Evolutionary conservation across 352 stramenopile genomes (phyloP), one percentile per base, ranked within the genome.

Genomic region (Pythium aristosporum): DNA sequence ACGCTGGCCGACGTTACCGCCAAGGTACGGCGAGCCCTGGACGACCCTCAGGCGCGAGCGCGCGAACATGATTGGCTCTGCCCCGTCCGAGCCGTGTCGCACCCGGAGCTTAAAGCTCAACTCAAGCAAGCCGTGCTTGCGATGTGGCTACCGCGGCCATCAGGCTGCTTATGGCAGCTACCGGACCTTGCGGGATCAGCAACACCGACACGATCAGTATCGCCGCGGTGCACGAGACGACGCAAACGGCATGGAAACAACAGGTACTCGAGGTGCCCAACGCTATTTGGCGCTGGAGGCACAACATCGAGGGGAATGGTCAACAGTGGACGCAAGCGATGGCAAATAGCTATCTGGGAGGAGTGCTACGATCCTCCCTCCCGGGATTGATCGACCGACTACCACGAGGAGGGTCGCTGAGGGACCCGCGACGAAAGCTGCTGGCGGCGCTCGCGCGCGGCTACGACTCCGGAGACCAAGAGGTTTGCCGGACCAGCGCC

Each of bases 241-340:
- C 20, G 2, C 34, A 46, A n/a, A 20, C 20, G 28, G 55, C 36
- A 9, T 61, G 55, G 55, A 41, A 61, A 8, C 55, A 46, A 0
- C 55, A 61, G 15, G 43, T 53, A 4, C 55, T 61, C n/a, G 41
- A 5, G 0, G 15, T 9, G 0, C 4, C 42, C 0, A 7, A 43
- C 11, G 5, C 39, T 6, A 61, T 61, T 3, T 61, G 55, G 55
- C 5, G 34, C 15, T 61, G 55, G 55, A 10, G 55, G 1, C 41
- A 61, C 42, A 53, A 36, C 30, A 3, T 54, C 2, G 55, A 37
- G 1, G 42, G 53, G 15, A 18, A 15, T 2, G 10, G n/a, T 3
- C 39, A 61, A 18, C 37, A 42, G 9, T 61, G 53, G 53, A n/a
- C n/a, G n/a, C n/a, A n/a, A n/a, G n/a, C n/a, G n/a, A n/a, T n/a